A percentile compares a stretch with the other conserved stretches of the same genome.
Evolutionary conservation across 73 alveolate species (phyloP).

Genomic region (Uronychia binucleata): DNA sequence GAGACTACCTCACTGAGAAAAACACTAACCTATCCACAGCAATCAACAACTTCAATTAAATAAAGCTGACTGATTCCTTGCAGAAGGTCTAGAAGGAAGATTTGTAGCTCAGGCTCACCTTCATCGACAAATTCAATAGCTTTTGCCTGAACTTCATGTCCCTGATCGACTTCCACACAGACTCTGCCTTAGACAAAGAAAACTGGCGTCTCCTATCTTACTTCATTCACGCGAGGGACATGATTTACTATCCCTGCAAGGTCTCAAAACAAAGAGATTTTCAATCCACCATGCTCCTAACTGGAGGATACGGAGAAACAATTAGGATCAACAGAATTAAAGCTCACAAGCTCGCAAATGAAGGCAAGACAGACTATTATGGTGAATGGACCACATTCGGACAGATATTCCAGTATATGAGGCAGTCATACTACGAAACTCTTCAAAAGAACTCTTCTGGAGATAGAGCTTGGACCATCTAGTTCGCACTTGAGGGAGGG

Average conservation of each 20-base stretch:
- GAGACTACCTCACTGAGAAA: background rate
- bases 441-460: background rate
- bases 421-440: background rate
- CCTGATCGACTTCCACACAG: background rate
- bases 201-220: background rate
- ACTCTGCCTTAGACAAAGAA: background rate
- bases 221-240: background rate
- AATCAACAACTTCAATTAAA: background rate
- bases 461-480: constrained; percentile 54
- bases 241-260: background rate
- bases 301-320: background rate
- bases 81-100: background rate
- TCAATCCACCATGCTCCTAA: background rate
- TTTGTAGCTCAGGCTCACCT: background rate
- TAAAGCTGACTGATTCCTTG: background rate
- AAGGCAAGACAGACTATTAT: background rate
- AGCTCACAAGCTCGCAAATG: background rate
- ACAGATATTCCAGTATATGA: background rate
- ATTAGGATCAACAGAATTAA: background rate
- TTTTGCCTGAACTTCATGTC: background rate
- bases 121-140: background rate
- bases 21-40: background rate
- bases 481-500: constrained; percentile 76
- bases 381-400: background rate
- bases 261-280: background rate